A percentile compares a stretch with the other conserved stretches of the same genome.
phyloP scores from a whole-genome alignment of 1,139 yeast species.

The Geotrichum histeridarum region DNA sequence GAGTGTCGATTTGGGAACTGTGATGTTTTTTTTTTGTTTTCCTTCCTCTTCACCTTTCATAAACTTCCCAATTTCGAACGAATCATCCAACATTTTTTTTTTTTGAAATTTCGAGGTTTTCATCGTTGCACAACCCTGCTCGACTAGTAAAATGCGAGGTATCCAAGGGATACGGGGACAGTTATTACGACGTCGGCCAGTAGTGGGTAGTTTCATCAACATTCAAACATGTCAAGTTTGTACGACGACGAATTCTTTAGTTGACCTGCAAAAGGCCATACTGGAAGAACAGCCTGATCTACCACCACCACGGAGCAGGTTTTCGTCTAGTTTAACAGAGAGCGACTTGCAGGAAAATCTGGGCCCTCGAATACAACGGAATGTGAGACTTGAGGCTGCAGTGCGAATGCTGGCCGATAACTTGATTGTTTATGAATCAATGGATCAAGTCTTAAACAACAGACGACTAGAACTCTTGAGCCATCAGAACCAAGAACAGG shows the following conservation, averaged over 20 bases:
- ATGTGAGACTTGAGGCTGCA: conserved; percentile 28
- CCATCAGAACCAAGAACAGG: not conserved
- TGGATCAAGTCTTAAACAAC: conserved; percentile 21
- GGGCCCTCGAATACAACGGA: conserved; percentile 26
- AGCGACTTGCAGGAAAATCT: conserved; percentile 23
- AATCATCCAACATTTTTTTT: too few species aligned
- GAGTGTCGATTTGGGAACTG: not conserved
- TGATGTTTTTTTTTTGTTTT: not conserved
- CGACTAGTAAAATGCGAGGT: too few species aligned
- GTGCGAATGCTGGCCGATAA: conserved; percentile 32
- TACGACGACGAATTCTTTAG: not conserved
- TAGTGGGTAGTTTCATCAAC: too few species aligned
- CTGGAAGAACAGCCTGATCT: not conserved
- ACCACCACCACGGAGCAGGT: not conserved
- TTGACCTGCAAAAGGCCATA: not conserved
- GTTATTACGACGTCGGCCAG: too few species aligned
- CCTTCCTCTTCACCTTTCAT: not conserved
- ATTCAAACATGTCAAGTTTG: not conserved
- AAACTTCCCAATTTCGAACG: not conserved
- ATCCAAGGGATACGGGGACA: too few species aligned
- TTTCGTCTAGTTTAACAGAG: conserved; percentile 2
- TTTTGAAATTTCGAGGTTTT: too few species aligned
- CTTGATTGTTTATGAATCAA: conserved; percentile 28
- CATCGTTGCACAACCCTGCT: too few species aligned
- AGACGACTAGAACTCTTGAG: conserved; percentile 14